Evolutionary conservation across 192 early-diverging fungal genomes (phyloP), one percentile per base, ranked within the genome.

Genomic region (Podochytrium sp.): DNA sequence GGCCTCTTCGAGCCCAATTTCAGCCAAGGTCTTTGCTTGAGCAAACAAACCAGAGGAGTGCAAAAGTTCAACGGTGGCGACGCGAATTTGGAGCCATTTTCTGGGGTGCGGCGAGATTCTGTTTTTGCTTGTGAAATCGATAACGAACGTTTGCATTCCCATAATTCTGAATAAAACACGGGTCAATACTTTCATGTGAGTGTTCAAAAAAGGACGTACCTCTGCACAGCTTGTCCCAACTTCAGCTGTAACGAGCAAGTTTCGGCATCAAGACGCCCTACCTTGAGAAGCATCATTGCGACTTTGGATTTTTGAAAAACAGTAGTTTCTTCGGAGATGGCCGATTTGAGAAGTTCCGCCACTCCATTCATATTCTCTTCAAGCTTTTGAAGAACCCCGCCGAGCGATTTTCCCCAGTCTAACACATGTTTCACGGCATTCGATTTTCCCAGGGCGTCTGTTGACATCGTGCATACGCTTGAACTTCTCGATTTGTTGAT

Each of bases 1-100:
- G 2, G 69, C 18, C 34, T 71, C 69, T 43, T 59, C 43, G 57
- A 60, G 39, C 29, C 55, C 69, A 29, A 59, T 60, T 43, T 57
- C 69, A 27, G 56, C 37, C n/a, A 71, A 3, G 6, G 37, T 39
- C 25, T 71, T 23, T 3, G 55, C 69, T 20, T 37, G 52, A 37
- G 27, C n/a, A 25, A 71, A 71, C 5, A 71, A 33, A 23, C 69
- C 69, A 2, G 55, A 38, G 14, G 56, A 23, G 20, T 16, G 20
- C 56, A 60, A 32, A 57, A 29, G 42, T 59, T 71, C 69, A 16
- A 42, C 53, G 6, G 12, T 39, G 34, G 4, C 25, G 12, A 71
- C 16, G 18, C 69, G 27, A 10, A 32, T 5, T 16, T 57, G 27
- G 10, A 71, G 69, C 69, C 69, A 71, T n/a, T 59, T 3, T 16